Percentiles rank a stretch among this genome's conserved stretches.
Conservation (phyloP, 352 stramenopile species). For the Globisporangium nunn region DNA sequence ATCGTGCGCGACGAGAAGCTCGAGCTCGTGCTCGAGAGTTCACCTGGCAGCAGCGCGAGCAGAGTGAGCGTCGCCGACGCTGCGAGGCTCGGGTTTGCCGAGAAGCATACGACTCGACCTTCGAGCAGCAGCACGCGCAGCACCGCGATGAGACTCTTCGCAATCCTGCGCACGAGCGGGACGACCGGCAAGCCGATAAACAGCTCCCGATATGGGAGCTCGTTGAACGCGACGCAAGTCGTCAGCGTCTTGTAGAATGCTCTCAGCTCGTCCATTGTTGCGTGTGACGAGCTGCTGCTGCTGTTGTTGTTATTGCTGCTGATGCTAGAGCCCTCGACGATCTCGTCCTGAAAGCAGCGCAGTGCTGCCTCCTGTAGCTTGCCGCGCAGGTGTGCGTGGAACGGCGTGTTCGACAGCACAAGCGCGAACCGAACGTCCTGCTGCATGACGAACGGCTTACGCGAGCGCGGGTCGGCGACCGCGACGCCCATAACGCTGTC, state of each 20-base stretch:
- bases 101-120: constrained; percentile 75
- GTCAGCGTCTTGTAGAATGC: constrained; percentile 22
- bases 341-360: constrained; percentile 26
- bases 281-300: neutral
- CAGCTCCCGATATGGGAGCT: constrained; percentile 35
- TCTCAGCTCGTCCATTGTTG: constrained; percentile 13
- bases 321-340: neutral
- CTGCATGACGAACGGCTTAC: constrained; percentile 30
- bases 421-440: constrained; percentile 46
- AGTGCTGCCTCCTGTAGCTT: constrained; percentile 22
- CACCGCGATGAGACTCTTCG: constrained; percentile 54
- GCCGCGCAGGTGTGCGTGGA: constrained; percentile 31
- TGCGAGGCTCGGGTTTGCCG: constrained; percentile 38
- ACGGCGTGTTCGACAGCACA: constrained; percentile 37
- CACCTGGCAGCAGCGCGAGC: constrained; percentile 41
- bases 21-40: constrained; percentile 23
- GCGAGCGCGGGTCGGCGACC: constrained; percentile 29
- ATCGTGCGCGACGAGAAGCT: constrained; percentile 32
- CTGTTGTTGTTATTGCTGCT: neutral
- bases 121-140: constrained; percentile 67
- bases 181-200: constrained; percentile 39
- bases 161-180: constrained; percentile 36
- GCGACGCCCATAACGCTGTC: constrained; percentile 36
- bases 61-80: constrained; percentile 45
- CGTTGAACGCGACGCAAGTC: constrained; percentile 16